These are phyloP conservation scores for Westerdykella aurantiaca DNA, from an alignment of 2,329 filamentous ascomycete genomes.

Conservation along the genomic window DNA sequence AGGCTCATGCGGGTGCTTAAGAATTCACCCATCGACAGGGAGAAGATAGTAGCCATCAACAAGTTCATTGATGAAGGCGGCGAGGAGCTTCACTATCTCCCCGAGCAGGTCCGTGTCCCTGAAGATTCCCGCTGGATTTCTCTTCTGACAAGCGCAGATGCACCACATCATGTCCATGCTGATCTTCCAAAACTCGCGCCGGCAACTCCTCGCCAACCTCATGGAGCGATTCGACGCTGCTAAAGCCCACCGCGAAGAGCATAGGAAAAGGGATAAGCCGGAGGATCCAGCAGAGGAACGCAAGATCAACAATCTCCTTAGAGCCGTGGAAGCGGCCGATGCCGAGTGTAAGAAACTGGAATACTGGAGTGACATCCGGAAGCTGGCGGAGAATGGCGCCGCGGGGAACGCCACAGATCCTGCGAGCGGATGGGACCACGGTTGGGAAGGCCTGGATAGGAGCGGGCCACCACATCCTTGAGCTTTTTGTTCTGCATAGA, in stretches of 20 bases:
- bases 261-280: constrained; percentile 37
- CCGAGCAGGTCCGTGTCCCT: constrained; percentile 48
- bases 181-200: constrained; percentile 82
- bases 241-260: constrained; percentile 46
- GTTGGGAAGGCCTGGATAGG: constrained; percentile 36
- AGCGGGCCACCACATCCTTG: constrained; percentile 31
- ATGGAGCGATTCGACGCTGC: constrained; percentile 52
- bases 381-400: constrained; percentile 36
- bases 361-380: constrained; percentile 71
- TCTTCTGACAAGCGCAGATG: constrained; percentile 22
- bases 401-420: constrained; percentile 30
- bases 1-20: constrained; percentile 65
- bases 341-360: constrained; percentile 75
- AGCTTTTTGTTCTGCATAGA: constrained; percentile 1
- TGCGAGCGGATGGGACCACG: constrained; percentile 31
- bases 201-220: constrained; percentile 66
- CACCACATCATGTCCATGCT: constrained; percentile 57
- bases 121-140: background rate
- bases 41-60: constrained; percentile 79
- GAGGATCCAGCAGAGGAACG: constrained; percentile 45
- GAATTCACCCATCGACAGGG: constrained; percentile 72
- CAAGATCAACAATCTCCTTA: constrained; percentile 63
- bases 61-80: constrained; percentile 73
- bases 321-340: constrained; percentile 69
- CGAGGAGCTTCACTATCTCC: constrained; percentile 69